These are phyloP conservation scores for Solanum ossicruentum DNA, from an alignment of 257 asterid species.

Conservation along the genomic window DNA sequence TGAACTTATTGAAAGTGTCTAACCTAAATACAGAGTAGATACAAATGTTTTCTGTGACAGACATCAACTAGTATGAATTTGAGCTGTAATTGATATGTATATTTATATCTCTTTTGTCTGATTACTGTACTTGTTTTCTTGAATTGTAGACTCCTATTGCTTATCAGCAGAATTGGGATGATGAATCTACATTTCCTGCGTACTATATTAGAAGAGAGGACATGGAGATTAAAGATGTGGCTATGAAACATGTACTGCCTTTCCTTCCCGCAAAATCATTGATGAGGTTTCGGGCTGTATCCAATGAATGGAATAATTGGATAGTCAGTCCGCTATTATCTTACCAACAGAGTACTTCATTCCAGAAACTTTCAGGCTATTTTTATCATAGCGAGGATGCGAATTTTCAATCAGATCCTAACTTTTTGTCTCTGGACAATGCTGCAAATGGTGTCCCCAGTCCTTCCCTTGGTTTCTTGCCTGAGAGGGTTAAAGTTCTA, in stretches of 20 bases:
- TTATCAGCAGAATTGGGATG: neutral
- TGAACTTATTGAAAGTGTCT: neutral
- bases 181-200: neutral
- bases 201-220: neutral
- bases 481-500: neutral
- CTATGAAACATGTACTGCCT: constrained; percentile 15
- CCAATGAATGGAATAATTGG: constrained; percentile 35
- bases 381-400: constrained; percentile 1
- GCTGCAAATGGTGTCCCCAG: constrained; percentile 24
- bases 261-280: constrained; percentile 40
- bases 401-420: neutral
- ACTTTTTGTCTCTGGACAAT: constrained; percentile 6
- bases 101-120: neutral
- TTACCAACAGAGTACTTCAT: constrained; percentile 24
- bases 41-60: neutral
- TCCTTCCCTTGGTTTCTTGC: constrained; percentile 11
- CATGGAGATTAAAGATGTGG: constrained; percentile 15
- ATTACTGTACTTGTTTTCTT: neutral
- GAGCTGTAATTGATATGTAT: neutral
- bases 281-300: constrained; percentile 16
- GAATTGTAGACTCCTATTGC: neutral
- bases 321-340: constrained; percentile 22
- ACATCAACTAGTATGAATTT: neutral
- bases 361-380: constrained; percentile 29
- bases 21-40: neutral